Base-by-base conservation (phyloP, 2,329 filamentous ascomycete genomes). In the Raffaelea arxii region DNA sequence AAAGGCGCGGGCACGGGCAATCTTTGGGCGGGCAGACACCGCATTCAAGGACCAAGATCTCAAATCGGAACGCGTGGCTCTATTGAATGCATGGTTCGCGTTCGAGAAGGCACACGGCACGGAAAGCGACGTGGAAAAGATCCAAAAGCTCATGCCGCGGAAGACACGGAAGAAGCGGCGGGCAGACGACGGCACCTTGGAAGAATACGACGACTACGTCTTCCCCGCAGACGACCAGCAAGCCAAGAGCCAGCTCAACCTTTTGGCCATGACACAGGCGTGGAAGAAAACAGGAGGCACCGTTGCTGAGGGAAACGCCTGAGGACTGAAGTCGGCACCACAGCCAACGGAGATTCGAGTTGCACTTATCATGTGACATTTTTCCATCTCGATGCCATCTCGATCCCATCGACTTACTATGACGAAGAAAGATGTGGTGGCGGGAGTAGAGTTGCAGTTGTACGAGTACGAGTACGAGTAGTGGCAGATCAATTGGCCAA, bases 171-270 rank as follows among this genome's bases (percentile, higher is more conserved):
- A 92, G 74, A 77, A 88, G 59, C 83, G 92, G 64, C 88, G 82
- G 75, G 66, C 95, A 63, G 90, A 94, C 61, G 91, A 96, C 65
- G 90, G 92, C 62, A 82, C 80, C 32, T 96, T 88, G 70, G 89
- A 98, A 73, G 92, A 98, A 69, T 97, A 95, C 65, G 79, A 92
- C 67, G 92, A 97, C 64, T 97, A 94, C 58, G 79, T 98, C 27
- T 98, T 98, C 78, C 92, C 92, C 1, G 89, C 87, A 4, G 92
- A 97, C 68, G 90, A 96, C 63, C 80, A 87, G 67, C 84, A 87
- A 61, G 84, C 84, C 47, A 84, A 84, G 55, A 90, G 86, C 58
- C 69, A 96, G 64, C 86, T 86, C 44, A 87, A 85, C 62, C 72
- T 97, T 62, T 69, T 96, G 67, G 82, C 86, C 51, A 84, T 84